Evolutionary conservation across 2,329 filamentous ascomycete species (phyloP).

Genomic region (Trichophyton simii): DNA sequence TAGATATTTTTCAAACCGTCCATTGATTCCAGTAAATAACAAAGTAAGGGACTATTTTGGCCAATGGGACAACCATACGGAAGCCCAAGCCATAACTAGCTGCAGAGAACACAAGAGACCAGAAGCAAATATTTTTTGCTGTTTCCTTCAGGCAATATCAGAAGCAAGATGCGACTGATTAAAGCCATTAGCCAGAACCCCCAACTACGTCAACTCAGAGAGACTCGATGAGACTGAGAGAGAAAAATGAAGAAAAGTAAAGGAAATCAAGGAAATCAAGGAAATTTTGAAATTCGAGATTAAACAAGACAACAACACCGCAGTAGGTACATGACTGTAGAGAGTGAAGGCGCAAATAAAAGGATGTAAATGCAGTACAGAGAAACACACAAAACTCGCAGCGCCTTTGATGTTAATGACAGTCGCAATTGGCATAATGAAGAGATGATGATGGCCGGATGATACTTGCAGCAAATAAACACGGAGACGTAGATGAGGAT

Average conservation of each 20-base stretch:
- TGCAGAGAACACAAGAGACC: background rate
- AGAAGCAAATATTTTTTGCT: background rate
- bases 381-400: background rate
- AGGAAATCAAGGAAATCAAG: background rate
- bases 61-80: background rate
- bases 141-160: background rate
- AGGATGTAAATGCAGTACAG: background rate
- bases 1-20: background rate
- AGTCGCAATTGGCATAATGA: background rate
- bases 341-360: conserved; percentile 7
- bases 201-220: background rate
- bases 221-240: background rate
- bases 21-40: background rate
- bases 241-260: background rate
- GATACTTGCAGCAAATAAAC: background rate
- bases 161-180: background rate
- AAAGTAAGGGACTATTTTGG: background rate
- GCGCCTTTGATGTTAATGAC: conserved; percentile 2
- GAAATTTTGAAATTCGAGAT: background rate
- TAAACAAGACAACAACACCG: background rate
- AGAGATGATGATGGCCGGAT: background rate
- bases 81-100: background rate
- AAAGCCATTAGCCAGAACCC: background rate
- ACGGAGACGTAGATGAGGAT: background rate
- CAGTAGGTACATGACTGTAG: conserved; percentile 2